Evolutionary conservation across 2,329 filamentous ascomycete species (phyloP), one percentile per base, ranked within the genome.

Genomic region (Raffaelea deltoideospora): DNA sequence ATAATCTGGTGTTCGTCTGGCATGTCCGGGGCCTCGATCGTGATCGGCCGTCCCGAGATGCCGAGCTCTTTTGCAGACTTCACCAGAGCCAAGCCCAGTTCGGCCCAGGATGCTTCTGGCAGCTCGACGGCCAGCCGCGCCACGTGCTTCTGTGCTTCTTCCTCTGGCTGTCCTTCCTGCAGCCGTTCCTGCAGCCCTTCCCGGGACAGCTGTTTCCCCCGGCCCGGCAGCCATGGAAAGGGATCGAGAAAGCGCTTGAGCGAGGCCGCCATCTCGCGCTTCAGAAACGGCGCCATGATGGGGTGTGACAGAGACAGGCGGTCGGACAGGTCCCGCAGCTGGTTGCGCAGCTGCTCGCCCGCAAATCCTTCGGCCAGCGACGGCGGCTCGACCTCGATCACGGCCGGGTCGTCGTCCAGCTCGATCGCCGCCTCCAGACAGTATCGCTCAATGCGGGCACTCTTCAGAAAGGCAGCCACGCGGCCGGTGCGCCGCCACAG

Each of bases 391-490:
- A 78, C 66, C 42, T 79, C 73, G 2, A 75, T 57, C 2, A 76
- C 58, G 3, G 73, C 63, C 0, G 75, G 75, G 45, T 79, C 75
- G 47, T 79, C 75, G 43, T 79, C 75, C 27, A 78, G 56, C 51
- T 79, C 75, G 23, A 79, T 69, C 6, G 75, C 74, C 23, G 75
- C 71, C 48, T 79, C 75, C 3, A 79, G 56, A 40, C 74, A 78
- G 48, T 71, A 79, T 26, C 75, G 59, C 44, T 65, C 69, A 20
- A 76, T 61, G 11, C 72, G 62, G 1, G 58, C 50, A 43, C 74
- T 77, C 31, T 64, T 67, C 31, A 79, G 52, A 32, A 72, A 69
- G 1, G 66, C 63, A 4, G 67, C 72, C 31, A 78, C 64, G 4
- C 74, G 66, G 1, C 72, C 70, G 3, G 65, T 60, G 34, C 65